Conservation (phyloP, 345 rosid genomes). For the Brassica incana region DNA sequence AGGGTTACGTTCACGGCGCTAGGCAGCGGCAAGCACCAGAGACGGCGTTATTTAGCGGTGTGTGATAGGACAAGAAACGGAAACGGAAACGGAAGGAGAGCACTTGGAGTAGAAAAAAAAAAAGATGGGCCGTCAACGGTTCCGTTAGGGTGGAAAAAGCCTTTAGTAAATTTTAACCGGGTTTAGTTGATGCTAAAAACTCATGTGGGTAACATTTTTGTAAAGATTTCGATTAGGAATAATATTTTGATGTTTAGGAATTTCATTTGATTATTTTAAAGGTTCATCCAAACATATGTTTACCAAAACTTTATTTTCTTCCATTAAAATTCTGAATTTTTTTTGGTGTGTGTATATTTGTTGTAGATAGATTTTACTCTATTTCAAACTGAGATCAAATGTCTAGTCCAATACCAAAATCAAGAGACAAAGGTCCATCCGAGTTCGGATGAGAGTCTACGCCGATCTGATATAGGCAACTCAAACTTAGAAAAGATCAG, state of each 20-base stretch:
- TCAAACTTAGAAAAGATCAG: too few relatives aligned
- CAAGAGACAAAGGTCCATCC: too few relatives aligned
- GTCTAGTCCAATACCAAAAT: too few relatives aligned
- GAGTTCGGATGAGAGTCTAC: too few relatives aligned
- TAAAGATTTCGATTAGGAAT: background rate
- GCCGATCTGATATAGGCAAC: too few relatives aligned
- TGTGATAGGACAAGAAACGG: conserved; percentile 36
- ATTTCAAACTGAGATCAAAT: too few relatives aligned
- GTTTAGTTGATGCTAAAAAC: background rate
- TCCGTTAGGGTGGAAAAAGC: conserved; percentile 47
- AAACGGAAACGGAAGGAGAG: conserved; percentile 46
- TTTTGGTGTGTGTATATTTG: too few relatives aligned
- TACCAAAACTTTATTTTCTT: background rate
- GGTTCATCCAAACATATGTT: background rate
- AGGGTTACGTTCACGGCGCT: conserved; percentile 51
- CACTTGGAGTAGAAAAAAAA: conserved; percentile 21
- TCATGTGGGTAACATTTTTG: background rate
- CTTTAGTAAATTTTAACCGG: background rate
- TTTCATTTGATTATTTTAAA: background rate
- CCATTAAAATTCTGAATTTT: background rate
- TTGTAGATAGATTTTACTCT: too few relatives aligned
- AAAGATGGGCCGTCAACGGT: conserved; percentile 59
- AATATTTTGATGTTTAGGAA: background rate
- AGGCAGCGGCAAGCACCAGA: conserved; percentile 20
- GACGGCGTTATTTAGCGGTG: conserved; percentile 67